phyloP scores from a whole-genome alignment of 805 yeast genomes.

The Nakazawaea molendinolei region DNA sequence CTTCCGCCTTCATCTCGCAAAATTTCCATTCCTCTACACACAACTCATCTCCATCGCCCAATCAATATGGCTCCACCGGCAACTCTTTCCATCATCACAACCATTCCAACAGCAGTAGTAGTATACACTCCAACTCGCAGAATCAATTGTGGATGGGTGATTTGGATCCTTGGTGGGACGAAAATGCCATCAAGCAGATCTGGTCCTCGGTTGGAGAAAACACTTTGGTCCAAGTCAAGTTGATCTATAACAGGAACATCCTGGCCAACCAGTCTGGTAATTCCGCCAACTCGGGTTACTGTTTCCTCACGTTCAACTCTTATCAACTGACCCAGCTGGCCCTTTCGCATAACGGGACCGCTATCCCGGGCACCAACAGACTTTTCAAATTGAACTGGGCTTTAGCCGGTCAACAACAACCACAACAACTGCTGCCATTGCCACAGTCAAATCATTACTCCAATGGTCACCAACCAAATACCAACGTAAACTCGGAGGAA shows the following conservation, averaged over 20 bases:
- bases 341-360: constrained; percentile 54
- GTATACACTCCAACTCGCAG: constrained; percentile 11
- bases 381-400: constrained; percentile 79
- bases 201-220: constrained; percentile 70
- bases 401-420: constrained; percentile 26
- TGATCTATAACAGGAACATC: constrained; percentile 61
- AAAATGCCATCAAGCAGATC: constrained; percentile 51
- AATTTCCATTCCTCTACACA: constrained; percentile 6
- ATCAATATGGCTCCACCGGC: constrained; percentile 1
- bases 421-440: constrained; percentile 3
- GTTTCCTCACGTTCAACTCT: constrained; percentile 70
- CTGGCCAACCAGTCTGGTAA: constrained; percentile 21
- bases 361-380: constrained; percentile 59
- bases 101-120: constrained; percentile 10
- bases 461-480: constrained; percentile 6
- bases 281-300: constrained; percentile 59
- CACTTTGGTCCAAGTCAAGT: constrained; percentile 44
- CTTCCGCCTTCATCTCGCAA: constrained; percentile 6
- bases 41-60: constrained; percentile 7
- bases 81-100: constrained; percentile 10
- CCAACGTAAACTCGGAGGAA: constrained; percentile 28
- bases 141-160: constrained; percentile 85
- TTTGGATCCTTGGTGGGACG: constrained; percentile 80
- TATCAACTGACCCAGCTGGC: constrained; percentile 60
- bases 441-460: constrained; percentile 7